Evolutionary conservation across 78 protist genomes (phyloP), one percentile per base, ranked within the genome.

Genomic region (Protostelium mycophagum): DNA sequence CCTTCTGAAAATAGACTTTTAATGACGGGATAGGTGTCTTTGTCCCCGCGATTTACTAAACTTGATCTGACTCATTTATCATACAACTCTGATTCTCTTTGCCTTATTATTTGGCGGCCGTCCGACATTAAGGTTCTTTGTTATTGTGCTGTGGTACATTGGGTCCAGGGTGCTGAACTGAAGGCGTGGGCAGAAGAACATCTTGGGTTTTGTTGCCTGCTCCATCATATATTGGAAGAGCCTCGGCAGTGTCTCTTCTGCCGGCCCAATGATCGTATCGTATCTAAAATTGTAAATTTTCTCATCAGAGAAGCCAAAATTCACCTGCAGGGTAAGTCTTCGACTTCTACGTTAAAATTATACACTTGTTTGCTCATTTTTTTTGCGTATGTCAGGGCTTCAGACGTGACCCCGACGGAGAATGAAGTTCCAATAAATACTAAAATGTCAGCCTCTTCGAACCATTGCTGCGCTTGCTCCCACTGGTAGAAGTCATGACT

Each of bases 361-460:
- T 88, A 92, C 88, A 92, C 84, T 73, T 84, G 85, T 63, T 92
- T 92, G 31, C 85, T 83, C 1, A 83, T 36, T 0, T 28, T 84
- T 31, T 92, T 86, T 1, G 88, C 37, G 35, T 85, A 90, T 37
- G 63, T 38, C 31, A 92, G 36, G 1, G 89, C 73, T 28, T 88
- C 91, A 0, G 89, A 91, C 9, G 94, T 92, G 16, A 92, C 87
- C 63, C 94, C 94, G 37, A 92, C 94, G 37, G 84, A 36, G 37
- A 92, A 92, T 34, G 89, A 85, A 29, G 90, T 87, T 0, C 90
- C 85, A 38, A 88, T 35, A 83, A 88, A 88, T 37, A 88, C 38
- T 35, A 88, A 34, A 0, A 85, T 88, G 38, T 91, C 91, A 0
- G 94, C 88, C 29, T 35, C 35, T 5, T 85, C 9, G 35, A 92